Evolutionary conservation across 2,329 filamentous ascomycete species (phyloP), one percentile per base, ranked within the genome.

Genomic region (Myrmaecium sp.): DNA sequence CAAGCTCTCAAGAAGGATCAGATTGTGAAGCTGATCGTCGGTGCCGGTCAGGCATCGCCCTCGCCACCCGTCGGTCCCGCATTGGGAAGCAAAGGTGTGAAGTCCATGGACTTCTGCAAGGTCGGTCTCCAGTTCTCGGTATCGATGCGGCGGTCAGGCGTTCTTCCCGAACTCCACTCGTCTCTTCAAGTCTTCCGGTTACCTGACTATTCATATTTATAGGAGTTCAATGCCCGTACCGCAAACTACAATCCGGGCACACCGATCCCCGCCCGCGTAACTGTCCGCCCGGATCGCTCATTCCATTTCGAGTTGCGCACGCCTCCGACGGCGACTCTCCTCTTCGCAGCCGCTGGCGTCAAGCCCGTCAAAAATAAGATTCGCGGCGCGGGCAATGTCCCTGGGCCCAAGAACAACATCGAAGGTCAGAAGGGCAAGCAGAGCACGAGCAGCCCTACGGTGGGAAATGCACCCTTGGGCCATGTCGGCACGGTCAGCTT

Each of bases 41-140:
- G 86, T 43, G 89, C 89, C 30, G 89, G 89, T 14, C 82, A 94
- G 55, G 89, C 89, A 33, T 86, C 75, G 44, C 89, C 89, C 16
- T 91, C 83, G 57, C 89, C 89, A 17, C 89, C 89, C 4, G 84
- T 98, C 44, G 89, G 89, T 63, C 89, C 89, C 31, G 89, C 89
- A 28, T 68, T 98, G 38, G 89, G 89, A 58, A 86, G 76, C 53
- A 95, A 94, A 63, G 89, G 89, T 64, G 79, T 98, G 35, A 98
- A 98, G 64, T 91, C 80, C 31, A 98, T 98, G 76, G 89, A 98
- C 58, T 98, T 95, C 54, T 95, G 89, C 72, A 95, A 95, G 68
- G 86, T 92, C 51, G 30, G 47, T 28, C n/a, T n/a, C n/a, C n/a
- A n/a, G n/a, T n/a, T 22, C 10, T 18, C 16, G 7, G 7, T 21